Base-by-base conservation (phyloP, 2,329 filamentous ascomycete species). In the Diaporthe nobilis region DNA sequence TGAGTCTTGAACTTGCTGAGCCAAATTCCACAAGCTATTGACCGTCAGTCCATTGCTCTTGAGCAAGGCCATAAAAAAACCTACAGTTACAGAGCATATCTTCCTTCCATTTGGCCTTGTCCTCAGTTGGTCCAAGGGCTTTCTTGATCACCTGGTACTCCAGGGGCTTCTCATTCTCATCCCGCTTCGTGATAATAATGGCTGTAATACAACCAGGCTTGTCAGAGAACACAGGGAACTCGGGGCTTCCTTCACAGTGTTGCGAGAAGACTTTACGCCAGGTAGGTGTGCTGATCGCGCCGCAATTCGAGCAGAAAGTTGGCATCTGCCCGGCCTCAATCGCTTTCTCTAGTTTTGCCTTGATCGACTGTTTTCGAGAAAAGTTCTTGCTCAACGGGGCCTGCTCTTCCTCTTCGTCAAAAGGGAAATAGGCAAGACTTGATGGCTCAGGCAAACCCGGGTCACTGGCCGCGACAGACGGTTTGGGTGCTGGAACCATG, bases 181-280 rank as follows among this genome's bases (percentile, higher is more conserved):
- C 91, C 47, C 89, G 88, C 70, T 92, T 88, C 5, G 94, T 81
- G 7, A 93, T 85, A 72, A 94, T 92, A 80, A 97, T 93, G 31
- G 93, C 94, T 25, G 95, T 93, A 63, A 96, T 91, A 68, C 90
- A 89, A 1, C 94, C 93, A 63, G 93, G 92, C 79, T 93, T 93
- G 76, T 94, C 92, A 0, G 93, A 94, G 72, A 93, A 91, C 75
- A 95, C 91, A 63, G 94, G 89, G 76, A 93, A 91, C 4, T 90
- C 88, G 0, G 95, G 95, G 44, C 89, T 88, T 1, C 95, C 95
- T 22, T 91, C 86, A 61, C 93, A 89, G 10, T 94, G 89, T 80
- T 95, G 95, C n/a, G 92, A 92, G 89, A 94, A 98, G 17, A 97
- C 95, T 81, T 96, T 97, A 76, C 97, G 92, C 97, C 97, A 99